These are phyloP conservation scores for Colletotrichum euphorbiae DNA, from an alignment of 2,329 filamentous ascomycete species.

Conservation along the genomic window DNA sequence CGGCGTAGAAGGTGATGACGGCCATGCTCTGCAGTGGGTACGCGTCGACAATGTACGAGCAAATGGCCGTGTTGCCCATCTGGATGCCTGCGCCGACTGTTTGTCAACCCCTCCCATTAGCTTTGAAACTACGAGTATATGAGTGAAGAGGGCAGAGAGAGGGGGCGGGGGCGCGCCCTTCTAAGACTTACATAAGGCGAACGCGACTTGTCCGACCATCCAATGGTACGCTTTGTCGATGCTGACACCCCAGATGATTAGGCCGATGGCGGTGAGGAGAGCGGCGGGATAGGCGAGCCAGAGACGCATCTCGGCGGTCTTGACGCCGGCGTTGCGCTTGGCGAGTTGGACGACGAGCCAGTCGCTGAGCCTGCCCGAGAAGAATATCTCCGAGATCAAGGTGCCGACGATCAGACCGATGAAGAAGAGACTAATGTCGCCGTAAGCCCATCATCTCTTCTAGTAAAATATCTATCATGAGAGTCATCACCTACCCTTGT, in stretches of 20 bases:
- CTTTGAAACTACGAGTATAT: too few species aligned
- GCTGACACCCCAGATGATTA: constrained; percentile 67
- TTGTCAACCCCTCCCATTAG: too few species aligned
- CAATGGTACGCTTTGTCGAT: constrained; percentile 65
- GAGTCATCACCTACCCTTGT: constrained; percentile 53
- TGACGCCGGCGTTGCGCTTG: constrained; percentile 54
- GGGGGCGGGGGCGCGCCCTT: too few species aligned
- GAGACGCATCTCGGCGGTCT: constrained; percentile 65
- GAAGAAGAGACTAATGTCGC: constrained; percentile 56
- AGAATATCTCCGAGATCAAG: constrained; percentile 61
- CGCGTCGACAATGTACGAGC: constrained; percentile 65
- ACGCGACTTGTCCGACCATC: constrained; percentile 67
- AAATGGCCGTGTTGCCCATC: constrained; percentile 65
- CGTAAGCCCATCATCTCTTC: too few species aligned
- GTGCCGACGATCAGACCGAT: constrained; percentile 66
- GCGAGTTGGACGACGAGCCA: constrained; percentile 59
- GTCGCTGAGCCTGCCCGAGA: constrained; percentile 65
- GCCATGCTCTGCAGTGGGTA: constrained; percentile 67
- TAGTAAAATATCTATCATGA: not conserved
- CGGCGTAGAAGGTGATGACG: constrained; percentile 65
- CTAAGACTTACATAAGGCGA: constrained; percentile 62
- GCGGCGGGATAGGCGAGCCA: constrained; percentile 67
- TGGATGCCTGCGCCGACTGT: constrained; percentile 66
- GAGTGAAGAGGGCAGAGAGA: too few species aligned
- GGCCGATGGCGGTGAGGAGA: constrained; percentile 59